Evolutionary conservation across 768 basidiomycete species (phyloP), one percentile per base, ranked within the genome.

Genomic region (Kwoniella dendrophila): DNA sequence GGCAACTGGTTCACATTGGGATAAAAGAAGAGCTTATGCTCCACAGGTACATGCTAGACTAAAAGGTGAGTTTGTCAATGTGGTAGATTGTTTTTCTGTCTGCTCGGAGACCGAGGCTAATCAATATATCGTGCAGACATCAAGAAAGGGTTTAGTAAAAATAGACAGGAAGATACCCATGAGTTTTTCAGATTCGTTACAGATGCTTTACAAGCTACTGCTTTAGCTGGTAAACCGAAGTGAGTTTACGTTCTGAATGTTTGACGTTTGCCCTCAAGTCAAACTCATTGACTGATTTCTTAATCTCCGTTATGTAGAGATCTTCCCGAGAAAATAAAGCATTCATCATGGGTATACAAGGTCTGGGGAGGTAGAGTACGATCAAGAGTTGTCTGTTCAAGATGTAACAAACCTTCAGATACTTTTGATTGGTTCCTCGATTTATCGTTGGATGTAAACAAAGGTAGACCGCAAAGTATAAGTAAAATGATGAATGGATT

Each of bases 131-230:
- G 38, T 16, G 11, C 64, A 97, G 92, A 83, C 7, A 93, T 98
- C 62, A 93, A 93, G 16, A 93, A 92, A 77, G 87, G 90, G 71
- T 87, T 97, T 86, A 86, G 88, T 41, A 85, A 81, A 79, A 92
- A 91, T n/a, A 82, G 92, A 69, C 96, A 99, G 78, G 96, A 99
- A 75, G 96, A 99, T 77, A 87, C 96, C 8, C 96, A 99, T 75
- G 96, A 99, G 79, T 98, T 98, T 74, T 86, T 99, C 50, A 87
- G 96, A 32, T 96, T 94, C 78, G 87, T 88, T 20, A 87, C 97
- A 30, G 96, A 99, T 72, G 89, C 88, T 27, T 80, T 98, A 54
- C 96, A 98, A 79, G 89, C 87, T 72, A 85, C 89, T 6, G 90
- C 88, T 75, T 81, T 94, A 59, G 84, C 85, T 48, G 90, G 88